Base-by-base conservation (phyloP, 2,329 filamentous ascomycete species). In the Talaromyces albobiverticillius region DNA sequence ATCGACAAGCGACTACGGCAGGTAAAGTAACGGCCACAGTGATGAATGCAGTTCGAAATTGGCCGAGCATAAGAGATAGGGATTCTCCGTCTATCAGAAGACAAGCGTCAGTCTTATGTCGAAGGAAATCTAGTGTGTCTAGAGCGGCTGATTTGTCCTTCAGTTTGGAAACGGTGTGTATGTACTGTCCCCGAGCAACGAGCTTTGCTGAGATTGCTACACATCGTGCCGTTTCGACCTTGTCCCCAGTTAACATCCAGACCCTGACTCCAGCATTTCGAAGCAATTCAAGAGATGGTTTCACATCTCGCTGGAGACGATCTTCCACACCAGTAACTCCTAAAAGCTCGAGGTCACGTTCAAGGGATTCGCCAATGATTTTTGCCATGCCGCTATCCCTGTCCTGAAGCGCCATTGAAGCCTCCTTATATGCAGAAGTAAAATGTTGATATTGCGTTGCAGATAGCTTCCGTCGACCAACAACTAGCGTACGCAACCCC, bases 211-310 rank as follows among this genome's bases (percentile, higher is more conserved):
- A 95, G 41, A 99, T 88, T 2, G 94, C 95, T 11, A 99, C 93
- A 71, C 94, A 99, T 32, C 94, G 86, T 14, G 94, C 94, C 13
- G 94, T 99, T 74, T 99, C 94, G 2, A 99, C 90, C 73, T 99
- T 99, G 79, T 99, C 94, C 45, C 94, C 94, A 0, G 94, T 99
- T 68, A 99, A 79, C 94, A 99, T 99, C 94, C 94, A 99, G 48
- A 99, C 97, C 72, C 97, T 97, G 74, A 99, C 94, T 23, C 94
- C 94, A 0, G 94, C 94, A 64, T 99, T 99, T 61, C 94, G 89
- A 50, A 99, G 82, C 4, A 99, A 83, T 71, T 99, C 95, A 5
- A 99, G 80, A 0, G 91, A 96, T 1, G 93, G 89, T 70, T 97
- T 99, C 66, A 99, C 94, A 65, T 97, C 91, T 59, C 86, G 87